A percentile compares a stretch with the other conserved stretches of the same genome.
Evolutionary conservation across 2,329 filamentous ascomycete species (phyloP).

Genomic region (Cladosporium sp.): DNA sequence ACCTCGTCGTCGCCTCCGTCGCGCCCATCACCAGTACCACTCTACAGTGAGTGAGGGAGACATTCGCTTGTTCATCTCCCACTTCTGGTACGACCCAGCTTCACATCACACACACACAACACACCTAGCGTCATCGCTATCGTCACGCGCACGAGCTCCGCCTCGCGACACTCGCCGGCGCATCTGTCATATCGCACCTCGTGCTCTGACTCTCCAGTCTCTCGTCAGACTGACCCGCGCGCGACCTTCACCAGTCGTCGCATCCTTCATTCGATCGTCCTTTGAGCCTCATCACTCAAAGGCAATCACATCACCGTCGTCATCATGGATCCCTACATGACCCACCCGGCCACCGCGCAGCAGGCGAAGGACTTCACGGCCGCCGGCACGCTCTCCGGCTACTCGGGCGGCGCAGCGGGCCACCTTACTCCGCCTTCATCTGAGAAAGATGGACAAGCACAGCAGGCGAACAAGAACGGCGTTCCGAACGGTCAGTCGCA

Average conservation of each 20-base stretch:
- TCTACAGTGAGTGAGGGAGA: conserved; percentile 19
- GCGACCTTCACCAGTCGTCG: conserved; percentile 6
- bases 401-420: conserved; percentile 68
- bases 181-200: conserved; percentile 1
- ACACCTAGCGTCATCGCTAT: not conserved
- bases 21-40: conserved; percentile 9
- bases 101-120: conserved; percentile 3
- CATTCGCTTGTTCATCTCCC: conserved; percentile 21
- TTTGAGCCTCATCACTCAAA: conserved; percentile 7
- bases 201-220: conserved; percentile 8
- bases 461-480: conserved; percentile 46
- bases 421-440: conserved; percentile 76
- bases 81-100: conserved; percentile 15
- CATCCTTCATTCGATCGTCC: conserved; percentile 6
- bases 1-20: conserved; percentile 2
- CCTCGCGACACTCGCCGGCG: conserved; percentile 1
- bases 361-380: conserved; percentile 96
- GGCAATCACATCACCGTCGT: conserved; percentile 15
- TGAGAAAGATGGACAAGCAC: conserved; percentile 57
- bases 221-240: conserved; percentile 1
- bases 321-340: conserved; percentile 75
- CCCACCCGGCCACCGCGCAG: conserved; percentile 82
- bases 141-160: not conserved
- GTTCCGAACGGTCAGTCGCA: conserved; percentile 45
- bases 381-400: conserved; percentile 75